Evolutionary conservation across 106 monocot genomes (phyloP), one percentile per base, ranked within the genome.

Genomic region (Triglochin maritima): DNA sequence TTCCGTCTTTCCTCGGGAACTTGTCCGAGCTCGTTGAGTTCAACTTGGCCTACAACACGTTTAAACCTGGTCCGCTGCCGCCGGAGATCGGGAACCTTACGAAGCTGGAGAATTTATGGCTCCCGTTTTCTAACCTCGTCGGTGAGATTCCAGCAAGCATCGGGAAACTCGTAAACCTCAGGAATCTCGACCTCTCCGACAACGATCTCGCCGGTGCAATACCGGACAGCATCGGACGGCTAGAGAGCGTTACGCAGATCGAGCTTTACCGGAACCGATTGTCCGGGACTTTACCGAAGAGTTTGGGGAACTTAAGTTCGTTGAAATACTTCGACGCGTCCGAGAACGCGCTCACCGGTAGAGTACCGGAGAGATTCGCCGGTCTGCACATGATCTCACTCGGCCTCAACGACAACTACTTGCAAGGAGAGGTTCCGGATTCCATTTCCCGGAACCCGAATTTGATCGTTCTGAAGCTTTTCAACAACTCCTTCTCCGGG

Each of bases 401-500:
- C 8, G 82, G 73, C 3, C 77, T 82, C 7, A 86, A 86, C 51
- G 86, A 86, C 17, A 86, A 86, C 71, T 56, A 71, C 54, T 3
- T 82, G 16, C 68, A 66, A 16, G 82, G 82, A 1, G 69, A 55
- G 42, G 61, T 86, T 9, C 86, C 86, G 7, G 54, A 49, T 15
- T 48, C 73, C 5, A 65, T 86, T 17, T 76, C 77, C 2, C 16
- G 46, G 5, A 86, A 82, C 57, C 82, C 73, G 7, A 82, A 71
- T 8, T 60, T 86, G 9, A 5, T 50, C 45, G 43, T 17, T 4
- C 67, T 86, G 64, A 86, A 86, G 82, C 76, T 86, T 29, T 86
- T 86, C 79, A 82, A 80, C 74, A 86, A 86, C 68, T 76, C 65
- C 45, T 80, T 82, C 70, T 74, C 78, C 11, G 86, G 86, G 5